A percentile compares a stretch with the other conserved stretches of the same genome.
phyloP scores from a whole-genome alignment of 495 filamentous ascomycete genomes.

The Penicillium goetzii region DNA sequence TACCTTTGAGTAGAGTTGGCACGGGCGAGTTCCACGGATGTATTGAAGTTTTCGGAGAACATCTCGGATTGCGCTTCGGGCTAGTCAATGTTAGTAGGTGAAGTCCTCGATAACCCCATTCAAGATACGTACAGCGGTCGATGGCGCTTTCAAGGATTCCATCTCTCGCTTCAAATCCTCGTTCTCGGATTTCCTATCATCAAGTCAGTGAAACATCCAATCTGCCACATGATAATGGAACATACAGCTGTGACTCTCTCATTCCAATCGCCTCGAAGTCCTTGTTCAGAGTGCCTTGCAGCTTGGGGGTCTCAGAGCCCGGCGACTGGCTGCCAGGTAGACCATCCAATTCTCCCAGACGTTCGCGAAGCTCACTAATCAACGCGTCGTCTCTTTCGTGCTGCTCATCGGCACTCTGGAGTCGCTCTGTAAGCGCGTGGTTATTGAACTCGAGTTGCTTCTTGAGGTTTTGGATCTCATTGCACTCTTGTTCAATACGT shows the following conservation, averaged over 20 bases:
- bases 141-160: slow-evolving; percentile 41
- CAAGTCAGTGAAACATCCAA: slow-evolving; percentile 20
- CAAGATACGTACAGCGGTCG: slow-evolving; percentile 29
- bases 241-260: slow-evolving; percentile 48
- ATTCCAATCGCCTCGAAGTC: slow-evolving; percentile 51
- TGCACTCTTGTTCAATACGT: slow-evolving; percentile 64
- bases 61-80: slow-evolving; percentile 35
- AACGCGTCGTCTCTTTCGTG: slow-evolving; percentile 58
- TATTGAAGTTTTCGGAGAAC: slow-evolving; percentile 44
- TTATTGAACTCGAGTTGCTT: slow-evolving; percentile 63
- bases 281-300: slow-evolving; percentile 50
- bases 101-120: neutral
- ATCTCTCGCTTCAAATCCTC: slow-evolving; percentile 48
- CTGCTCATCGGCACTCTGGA: slow-evolving; percentile 57
- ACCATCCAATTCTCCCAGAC: slow-evolving; percentile 55
- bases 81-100: slow-evolving; percentile 28
- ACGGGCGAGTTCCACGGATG: slow-evolving; percentile 42
- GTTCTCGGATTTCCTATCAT: slow-evolving; percentile 46
- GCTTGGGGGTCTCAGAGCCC: slow-evolving; percentile 44
- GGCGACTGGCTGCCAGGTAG: slow-evolving; percentile 48
- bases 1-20: slow-evolving; percentile 48
- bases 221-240: neutral
- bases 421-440: slow-evolving; percentile 56
- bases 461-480: slow-evolving; percentile 59
- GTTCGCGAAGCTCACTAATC: slow-evolving; percentile 57